These are phyloP conservation scores for Primulina tabacum DNA, from an alignment of 257 asterid species.

Conservation along the genomic window DNA sequence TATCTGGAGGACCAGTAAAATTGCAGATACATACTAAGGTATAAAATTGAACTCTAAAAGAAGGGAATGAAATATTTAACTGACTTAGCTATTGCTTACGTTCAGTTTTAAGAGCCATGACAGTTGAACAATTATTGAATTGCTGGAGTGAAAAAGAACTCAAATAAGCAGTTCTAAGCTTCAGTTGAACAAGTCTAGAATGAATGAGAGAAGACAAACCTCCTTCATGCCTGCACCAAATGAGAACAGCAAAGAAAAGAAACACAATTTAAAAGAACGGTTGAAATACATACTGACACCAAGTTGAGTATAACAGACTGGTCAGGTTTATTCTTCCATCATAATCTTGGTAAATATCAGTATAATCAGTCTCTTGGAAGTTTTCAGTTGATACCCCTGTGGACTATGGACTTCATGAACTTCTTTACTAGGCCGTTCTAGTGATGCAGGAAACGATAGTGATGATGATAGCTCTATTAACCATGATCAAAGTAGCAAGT, in stretches of 20 bases:
- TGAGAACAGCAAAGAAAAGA: slow-evolving; percentile 9
- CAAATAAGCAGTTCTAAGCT: slow-evolving; percentile 32
- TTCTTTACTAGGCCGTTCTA: background rate
- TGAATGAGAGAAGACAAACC: slow-evolving; percentile 56
- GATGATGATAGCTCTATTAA: background rate
- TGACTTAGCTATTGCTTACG: slow-evolving; percentile 43
- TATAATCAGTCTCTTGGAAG: background rate
- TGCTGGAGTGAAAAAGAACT: slow-evolving; percentile 37
- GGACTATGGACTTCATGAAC: background rate
- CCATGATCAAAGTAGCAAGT: background rate
- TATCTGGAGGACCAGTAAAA: slow-evolving; percentile 46
- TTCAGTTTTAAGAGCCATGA: slow-evolving; percentile 52
- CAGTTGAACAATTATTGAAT: slow-evolving; percentile 24
- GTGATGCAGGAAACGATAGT: background rate
- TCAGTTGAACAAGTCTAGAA: slow-evolving; percentile 38
- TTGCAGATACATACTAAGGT: background rate
- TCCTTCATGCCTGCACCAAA: slow-evolving; percentile 70
- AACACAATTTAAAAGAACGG: background rate
- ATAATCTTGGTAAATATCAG: background rate
- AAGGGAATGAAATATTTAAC: slow-evolving; percentile 3
- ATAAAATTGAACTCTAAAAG: slow-evolving; percentile 4
- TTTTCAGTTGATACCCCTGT: background rate
- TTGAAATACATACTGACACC: background rate
- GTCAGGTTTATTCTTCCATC: background rate
- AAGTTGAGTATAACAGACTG: background rate